Percentiles rank a stretch among this genome's conserved stretches.
Conservation (phyloP, 139 green algal genomes). For the Chlamydomonas eustigma region DNA sequence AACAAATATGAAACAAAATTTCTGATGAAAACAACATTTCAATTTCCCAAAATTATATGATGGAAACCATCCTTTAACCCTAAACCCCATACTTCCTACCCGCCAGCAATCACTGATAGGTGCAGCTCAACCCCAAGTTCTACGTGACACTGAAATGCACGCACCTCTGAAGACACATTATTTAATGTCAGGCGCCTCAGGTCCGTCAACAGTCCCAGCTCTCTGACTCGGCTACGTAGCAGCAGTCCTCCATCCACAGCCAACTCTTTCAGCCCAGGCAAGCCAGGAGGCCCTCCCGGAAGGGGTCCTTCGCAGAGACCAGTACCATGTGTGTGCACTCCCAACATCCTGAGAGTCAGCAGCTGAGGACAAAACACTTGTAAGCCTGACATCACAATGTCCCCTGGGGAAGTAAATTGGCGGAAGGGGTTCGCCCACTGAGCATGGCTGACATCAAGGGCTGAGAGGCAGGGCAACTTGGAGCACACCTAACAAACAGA, state of each 20-base stretch:
- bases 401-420: neutral
- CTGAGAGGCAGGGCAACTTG: neutral
- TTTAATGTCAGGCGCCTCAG: conserved; percentile 3
- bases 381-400: neutral
- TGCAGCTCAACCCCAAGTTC: no score
- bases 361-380: neutral
- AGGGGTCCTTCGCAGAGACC: neutral
- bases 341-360: conserved; percentile 4
- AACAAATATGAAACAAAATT: no score
- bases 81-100: no score
- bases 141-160: no score
- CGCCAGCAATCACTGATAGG: no score
- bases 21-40: no score
- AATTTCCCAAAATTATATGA: no score
- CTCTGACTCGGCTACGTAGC: neutral
- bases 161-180: neutral
- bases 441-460: neutral
- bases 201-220: neutral
- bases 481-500: conserved; percentile 6
- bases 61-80: no score
- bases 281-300: neutral
- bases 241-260: neutral
- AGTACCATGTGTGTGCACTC: neutral
- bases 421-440: neutral
- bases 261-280: neutral